Base-by-base conservation (phyloP, 2,329 filamentous ascomycete species). In the Penicillium sp. region DNA sequence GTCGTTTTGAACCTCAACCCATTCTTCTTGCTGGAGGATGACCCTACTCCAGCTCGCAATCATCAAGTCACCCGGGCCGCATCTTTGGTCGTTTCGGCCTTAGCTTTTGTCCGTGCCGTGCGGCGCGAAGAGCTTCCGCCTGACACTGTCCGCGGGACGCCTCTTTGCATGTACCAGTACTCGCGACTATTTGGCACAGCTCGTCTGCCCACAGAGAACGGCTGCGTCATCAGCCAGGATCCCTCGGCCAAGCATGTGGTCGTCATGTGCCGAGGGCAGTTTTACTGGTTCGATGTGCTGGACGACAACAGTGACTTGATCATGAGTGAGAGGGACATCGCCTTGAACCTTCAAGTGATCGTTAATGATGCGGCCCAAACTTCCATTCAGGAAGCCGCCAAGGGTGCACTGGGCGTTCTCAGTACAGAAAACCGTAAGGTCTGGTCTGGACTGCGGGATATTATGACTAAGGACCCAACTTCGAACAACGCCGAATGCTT, bases 281-380 rank as follows among this genome's bases (percentile, higher is more conserved):
- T 97, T 62, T 98, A 98, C 70, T 97, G 91, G 91, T 98, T 98
- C 60, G 93, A 98, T 67, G 90, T 96, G 1, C 75, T 98, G 14
- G 93, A 98, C 59, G 85, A 91, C 57, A 95, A 95, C 68, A 87
- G 87, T 6, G 93, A 98, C 67, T 74, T 95, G 46, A 95, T 98
- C 69, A 97, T 97, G 91, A 90, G 85, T 0, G 93, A 97, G 69
- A 91, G 88, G 66, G 93, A 98, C 61, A 80, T 98, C 44, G 84
- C 87, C 6, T 77, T 95, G 63, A 97, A 98, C 62, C 75, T 98
- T 14, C 86, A 94, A 63, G 91, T 89, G 11, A 93, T 97, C 59
- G 80, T 95, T 44, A 87, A 95, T 46, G 93, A 98, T 66, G 91
- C 93, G 4, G 80, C 85, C 26, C 83, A 95, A 61, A 91, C 85